Evolutionary conservation across 148 eudicot genomes (phyloP).

Genomic region (Limonium bicolor): DNA sequence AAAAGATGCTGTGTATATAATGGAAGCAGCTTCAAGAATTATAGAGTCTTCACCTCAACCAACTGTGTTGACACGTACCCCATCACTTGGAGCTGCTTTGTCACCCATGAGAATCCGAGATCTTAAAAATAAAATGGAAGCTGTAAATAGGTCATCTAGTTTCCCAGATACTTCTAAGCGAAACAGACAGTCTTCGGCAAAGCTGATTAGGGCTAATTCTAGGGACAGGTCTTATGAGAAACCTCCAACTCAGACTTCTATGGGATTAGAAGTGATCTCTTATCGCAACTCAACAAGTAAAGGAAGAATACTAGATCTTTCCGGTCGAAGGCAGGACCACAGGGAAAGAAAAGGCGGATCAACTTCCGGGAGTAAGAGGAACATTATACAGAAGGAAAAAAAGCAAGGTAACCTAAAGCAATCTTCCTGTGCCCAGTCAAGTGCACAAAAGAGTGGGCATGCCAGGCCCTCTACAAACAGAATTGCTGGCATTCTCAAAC

Average conservation of each 20-base stretch:
- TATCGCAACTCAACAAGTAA: constrained; percentile 32
- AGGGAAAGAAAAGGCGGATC: constrained; percentile 30
- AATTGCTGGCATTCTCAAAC: constrained; percentile 39
- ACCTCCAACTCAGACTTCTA: constrained; percentile 25
- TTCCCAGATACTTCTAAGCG: constrained; percentile 28
- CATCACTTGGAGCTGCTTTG: constrained; percentile 49
- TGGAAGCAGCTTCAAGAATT: constrained; percentile 82
- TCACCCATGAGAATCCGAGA: constrained; percentile 56
- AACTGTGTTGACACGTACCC: constrained; percentile 19
- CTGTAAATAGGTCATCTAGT: constrained; percentile 30
- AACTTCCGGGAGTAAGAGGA: constrained; percentile 20
- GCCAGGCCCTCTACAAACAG: constrained; percentile 28
- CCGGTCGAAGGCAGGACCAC: constrained; percentile 35
- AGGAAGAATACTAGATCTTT: constrained; percentile 32
- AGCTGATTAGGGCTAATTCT: constrained; percentile 19
- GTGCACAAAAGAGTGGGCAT: constrained; percentile 23
- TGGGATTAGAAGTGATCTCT: constrained; percentile 20
- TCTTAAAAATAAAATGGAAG: constrained; percentile 51
- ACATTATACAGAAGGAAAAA: constrained; percentile 28
- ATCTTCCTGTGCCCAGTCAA: constrained; percentile 17
- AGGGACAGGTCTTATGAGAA: constrained; percentile 22
- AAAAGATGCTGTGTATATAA: constrained; percentile 55
- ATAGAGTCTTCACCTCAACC: constrained; percentile 52
- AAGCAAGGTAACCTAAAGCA: constrained; percentile 24
- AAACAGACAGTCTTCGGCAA: constrained; percentile 23